phyloP scores from a whole-genome alignment of 352 stramenopile species.

The Aphanomyces euteiches region DNA sequence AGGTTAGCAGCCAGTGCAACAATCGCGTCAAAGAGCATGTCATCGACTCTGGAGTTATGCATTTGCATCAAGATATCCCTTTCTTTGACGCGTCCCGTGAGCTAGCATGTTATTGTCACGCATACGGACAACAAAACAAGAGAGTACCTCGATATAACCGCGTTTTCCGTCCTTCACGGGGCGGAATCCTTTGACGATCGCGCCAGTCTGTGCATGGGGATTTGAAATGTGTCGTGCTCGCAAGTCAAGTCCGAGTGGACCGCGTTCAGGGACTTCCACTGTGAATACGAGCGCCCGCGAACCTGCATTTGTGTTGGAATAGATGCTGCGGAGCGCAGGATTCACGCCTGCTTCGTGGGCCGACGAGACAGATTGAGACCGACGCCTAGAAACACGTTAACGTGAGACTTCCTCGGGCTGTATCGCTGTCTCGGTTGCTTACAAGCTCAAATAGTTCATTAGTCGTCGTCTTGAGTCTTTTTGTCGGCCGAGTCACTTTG shows the following conservation, averaged over 20 bases:
- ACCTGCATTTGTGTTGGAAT: conserved; percentile 19
- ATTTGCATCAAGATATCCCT: conserved; percentile 78
- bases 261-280: conserved; percentile 63
- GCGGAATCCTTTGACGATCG: conserved; percentile 76
- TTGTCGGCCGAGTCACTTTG: conserved; percentile 1
- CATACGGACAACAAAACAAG: neutral
- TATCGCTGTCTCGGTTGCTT: neutral
- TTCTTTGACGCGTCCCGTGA: conserved; percentile 62
- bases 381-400: conserved; percentile 5
- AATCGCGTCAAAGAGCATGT: conserved; percentile 82
- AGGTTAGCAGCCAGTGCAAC: conserved; percentile 71
- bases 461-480: neutral
- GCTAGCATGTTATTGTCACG: neutral
- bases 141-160: conserved; percentile 59
- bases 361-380: conserved; percentile 17
- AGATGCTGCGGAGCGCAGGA: conserved; percentile 21
- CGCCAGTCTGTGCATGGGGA: conserved; percentile 66
- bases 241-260: conserved; percentile 67
- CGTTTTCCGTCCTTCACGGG: conserved; percentile 45
- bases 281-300: conserved; percentile 63
- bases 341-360: conserved; percentile 14
- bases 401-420: neutral
- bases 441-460: conserved; percentile 25
- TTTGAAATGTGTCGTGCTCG: conserved; percentile 67
- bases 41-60: conserved; percentile 69